phyloP scores from a whole-genome alignment of 176 grass and related monocot species.

The Carex myosuroides region DNA sequence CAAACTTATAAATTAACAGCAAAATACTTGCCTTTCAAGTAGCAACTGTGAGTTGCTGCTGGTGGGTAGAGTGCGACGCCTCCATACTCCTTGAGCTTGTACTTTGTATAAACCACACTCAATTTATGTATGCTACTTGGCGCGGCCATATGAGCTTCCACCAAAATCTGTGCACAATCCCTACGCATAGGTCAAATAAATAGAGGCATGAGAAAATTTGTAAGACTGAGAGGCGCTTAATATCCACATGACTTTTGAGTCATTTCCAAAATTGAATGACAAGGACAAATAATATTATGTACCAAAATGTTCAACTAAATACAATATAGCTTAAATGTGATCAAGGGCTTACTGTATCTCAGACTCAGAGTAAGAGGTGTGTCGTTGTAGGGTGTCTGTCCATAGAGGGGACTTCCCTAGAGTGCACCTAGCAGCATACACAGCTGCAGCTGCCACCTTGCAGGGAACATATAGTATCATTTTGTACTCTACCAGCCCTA shows the following conservation, averaged over 20 bases:
- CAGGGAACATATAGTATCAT: slow-evolving; percentile 20
- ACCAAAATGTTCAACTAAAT: neutral
- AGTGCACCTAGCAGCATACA: slow-evolving; percentile 42
- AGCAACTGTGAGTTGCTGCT: neutral
- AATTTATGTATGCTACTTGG: slow-evolving; percentile 24
- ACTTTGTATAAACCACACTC: slow-evolving; percentile 42
- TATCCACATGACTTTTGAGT: neutral
- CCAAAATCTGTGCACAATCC: slow-evolving; percentile 26
- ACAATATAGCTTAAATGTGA: neutral
- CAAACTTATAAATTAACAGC: too few species aligned
- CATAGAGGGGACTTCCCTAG: slow-evolving; percentile 59
- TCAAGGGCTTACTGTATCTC: slow-evolving; percentile 52
- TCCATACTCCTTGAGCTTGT: slow-evolving; percentile 20
- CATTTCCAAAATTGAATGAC: neutral
- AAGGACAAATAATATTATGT: neutral
- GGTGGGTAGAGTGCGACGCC: slow-evolving; percentile 11
- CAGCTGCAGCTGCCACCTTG: too few species aligned
- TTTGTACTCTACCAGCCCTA: slow-evolving; percentile 46
- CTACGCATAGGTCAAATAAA: slow-evolving; percentile 17
- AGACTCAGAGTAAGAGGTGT: slow-evolving; percentile 32
- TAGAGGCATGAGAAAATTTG: neutral
- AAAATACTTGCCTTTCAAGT: too few species aligned
- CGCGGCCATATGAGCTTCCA: slow-evolving; percentile 24
- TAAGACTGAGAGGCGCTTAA: neutral
- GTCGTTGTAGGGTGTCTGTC: slow-evolving; percentile 48